These are phyloP conservation scores for Lenzites betulinus DNA, from an alignment of 768 basidiomycete genomes.

Conservation along the genomic window DNA sequence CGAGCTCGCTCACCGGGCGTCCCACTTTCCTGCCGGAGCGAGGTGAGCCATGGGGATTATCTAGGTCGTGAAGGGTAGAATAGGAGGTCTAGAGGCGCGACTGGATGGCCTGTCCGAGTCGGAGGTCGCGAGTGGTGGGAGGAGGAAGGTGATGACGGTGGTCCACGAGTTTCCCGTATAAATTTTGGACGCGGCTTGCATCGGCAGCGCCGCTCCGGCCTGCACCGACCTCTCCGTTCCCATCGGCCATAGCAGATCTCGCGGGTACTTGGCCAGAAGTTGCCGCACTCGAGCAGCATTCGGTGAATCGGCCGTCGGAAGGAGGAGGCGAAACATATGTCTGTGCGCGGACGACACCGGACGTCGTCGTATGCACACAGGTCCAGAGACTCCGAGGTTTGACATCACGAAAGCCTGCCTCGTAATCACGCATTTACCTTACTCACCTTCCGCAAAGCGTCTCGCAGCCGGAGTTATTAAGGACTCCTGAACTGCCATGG, in stretches of 20 bases:
- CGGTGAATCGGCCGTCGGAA: no score
- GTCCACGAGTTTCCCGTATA: slow-evolving; percentile 5
- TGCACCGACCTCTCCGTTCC: slow-evolving; percentile 4
- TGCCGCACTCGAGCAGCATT: no score
- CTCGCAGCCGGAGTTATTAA: not conserved
- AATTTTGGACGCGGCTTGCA: slow-evolving; percentile 16
- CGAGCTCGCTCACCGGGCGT: slow-evolving; percentile 55
- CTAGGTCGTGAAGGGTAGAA: slow-evolving; percentile 33
- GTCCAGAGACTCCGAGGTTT: no score
- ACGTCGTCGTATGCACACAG: no score
- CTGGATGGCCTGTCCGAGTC: slow-evolving; percentile 37
- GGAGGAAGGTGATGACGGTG: slow-evolving; percentile 20
- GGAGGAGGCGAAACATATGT: no score
- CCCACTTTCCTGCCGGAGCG: slow-evolving; percentile 64
- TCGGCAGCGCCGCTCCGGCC: slow-evolving; percentile 15
- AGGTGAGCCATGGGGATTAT: slow-evolving; percentile 51
- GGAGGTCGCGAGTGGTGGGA: slow-evolving; percentile 28
- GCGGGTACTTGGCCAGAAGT: not conserved
- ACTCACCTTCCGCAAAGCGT: slow-evolving; percentile 2
- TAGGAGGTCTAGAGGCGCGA: slow-evolving; percentile 33
- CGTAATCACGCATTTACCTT: slow-evolving; percentile 17
- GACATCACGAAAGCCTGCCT: not conserved
- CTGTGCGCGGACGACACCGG: no score
- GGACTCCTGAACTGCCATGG: slow-evolving; percentile 12
- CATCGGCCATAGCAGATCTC: not conserved